These are phyloP conservation scores for Annona cherimola DNA, from an alignment of 164 flowering plant genomes.

Conservation along the genomic window DNA sequence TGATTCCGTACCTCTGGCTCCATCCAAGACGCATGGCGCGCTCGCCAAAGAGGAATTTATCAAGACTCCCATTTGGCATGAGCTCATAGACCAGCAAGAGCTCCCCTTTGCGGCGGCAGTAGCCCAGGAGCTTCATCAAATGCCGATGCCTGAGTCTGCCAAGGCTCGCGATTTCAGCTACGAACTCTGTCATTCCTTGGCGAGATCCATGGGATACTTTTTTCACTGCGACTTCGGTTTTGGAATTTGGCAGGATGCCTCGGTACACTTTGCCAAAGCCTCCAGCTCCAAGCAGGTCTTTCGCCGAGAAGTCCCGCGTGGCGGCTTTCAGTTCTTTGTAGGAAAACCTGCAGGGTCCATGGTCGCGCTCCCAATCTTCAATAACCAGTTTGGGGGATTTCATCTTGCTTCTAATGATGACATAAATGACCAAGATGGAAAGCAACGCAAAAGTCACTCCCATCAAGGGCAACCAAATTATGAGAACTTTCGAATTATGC, in stretches of 20 bases:
- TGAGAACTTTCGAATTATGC: slow-evolving; percentile 1
- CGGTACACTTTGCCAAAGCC: slow-evolving; percentile 52
- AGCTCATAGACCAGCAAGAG: slow-evolving; percentile 44
- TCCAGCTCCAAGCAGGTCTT: slow-evolving; percentile 38
- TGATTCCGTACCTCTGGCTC: slow-evolving; percentile 24
- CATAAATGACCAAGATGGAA: not conserved
- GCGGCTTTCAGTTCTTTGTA: slow-evolving; percentile 40
- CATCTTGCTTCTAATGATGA: slow-evolving; percentile 17
- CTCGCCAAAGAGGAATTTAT: slow-evolving; percentile 22
- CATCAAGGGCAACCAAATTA: slow-evolving; percentile 23
- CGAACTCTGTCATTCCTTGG: slow-evolving; percentile 45
- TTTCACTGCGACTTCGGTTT: slow-evolving; percentile 41
- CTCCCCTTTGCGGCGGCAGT: slow-evolving; percentile 35
- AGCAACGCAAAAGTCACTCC: not conserved
- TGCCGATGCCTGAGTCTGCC: slow-evolving; percentile 46
- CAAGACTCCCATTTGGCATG: slow-evolving; percentile 54
- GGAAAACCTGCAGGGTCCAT: slow-evolving; percentile 14
- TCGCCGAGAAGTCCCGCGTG: slow-evolving; percentile 38
- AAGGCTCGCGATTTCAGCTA: slow-evolving; percentile 39
- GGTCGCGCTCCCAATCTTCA: slow-evolving; percentile 51
- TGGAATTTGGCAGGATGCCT: slow-evolving; percentile 30
- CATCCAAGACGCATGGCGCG: slow-evolving; percentile 15
- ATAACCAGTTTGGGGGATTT: slow-evolving; percentile 28
- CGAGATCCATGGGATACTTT: slow-evolving; percentile 42
- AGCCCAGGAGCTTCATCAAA: slow-evolving; percentile 38